Conservation (phyloP, 306 rosid genomes). For the Vicia villosa region DNA sequence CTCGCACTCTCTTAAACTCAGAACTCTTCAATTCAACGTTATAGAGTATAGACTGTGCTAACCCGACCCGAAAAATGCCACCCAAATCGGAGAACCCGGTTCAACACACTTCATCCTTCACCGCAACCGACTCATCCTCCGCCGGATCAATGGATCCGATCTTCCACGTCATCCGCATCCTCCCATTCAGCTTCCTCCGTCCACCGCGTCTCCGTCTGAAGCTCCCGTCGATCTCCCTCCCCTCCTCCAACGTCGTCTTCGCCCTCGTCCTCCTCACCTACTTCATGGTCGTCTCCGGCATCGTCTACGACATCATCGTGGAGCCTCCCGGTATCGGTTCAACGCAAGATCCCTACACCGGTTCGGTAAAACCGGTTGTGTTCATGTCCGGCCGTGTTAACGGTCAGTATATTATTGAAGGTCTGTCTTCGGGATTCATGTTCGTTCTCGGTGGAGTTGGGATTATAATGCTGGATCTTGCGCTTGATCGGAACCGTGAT, state of each 20-base stretch:
- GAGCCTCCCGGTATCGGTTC: constrained; percentile 98
- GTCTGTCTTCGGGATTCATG: constrained; percentile 91
- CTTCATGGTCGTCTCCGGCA: constrained; percentile 96
- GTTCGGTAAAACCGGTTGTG: constrained; percentile 84
- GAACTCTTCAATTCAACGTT: background rate
- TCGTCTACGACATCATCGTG: constrained; percentile 90
- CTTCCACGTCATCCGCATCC: constrained; percentile 39
- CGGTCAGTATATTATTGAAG: constrained; percentile 93
- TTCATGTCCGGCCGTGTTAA: constrained; percentile 87
- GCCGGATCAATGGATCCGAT: constrained; percentile 40
- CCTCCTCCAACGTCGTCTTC: constrained; percentile 40
- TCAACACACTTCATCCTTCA: constrained; percentile 4
- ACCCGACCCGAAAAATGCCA: constrained; percentile 45
- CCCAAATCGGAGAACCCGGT: constrained; percentile 41
- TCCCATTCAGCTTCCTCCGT: constrained; percentile 75
- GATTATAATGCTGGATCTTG: constrained; percentile 78
- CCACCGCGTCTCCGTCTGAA: constrained; percentile 44
- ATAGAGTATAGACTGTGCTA: background rate
- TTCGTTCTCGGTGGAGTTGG: constrained; percentile 87
- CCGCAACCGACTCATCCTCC: constrained; percentile 17
- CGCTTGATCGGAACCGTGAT: constrained; percentile 76
- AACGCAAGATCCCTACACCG: constrained; percentile 77
- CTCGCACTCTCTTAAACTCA: background rate
- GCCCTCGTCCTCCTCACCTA: constrained; percentile 86
- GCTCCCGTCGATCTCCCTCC: constrained; percentile 43